Conservation (phyloP, 192 early-diverging fungal genomes). For the Coemansia sp. region DNA sequence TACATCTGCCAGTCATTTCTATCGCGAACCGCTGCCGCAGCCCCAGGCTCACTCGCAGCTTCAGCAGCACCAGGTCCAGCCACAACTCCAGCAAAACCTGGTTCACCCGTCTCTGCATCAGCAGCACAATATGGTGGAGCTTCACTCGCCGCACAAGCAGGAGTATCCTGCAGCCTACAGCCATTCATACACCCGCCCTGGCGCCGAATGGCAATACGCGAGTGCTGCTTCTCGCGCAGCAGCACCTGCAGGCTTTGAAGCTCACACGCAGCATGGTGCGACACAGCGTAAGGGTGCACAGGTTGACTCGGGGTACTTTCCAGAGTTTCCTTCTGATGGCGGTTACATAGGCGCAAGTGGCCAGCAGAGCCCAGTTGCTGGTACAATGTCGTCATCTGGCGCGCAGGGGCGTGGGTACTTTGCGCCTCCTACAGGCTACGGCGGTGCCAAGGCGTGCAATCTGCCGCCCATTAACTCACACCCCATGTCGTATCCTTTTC, state of each 20-base stretch:
- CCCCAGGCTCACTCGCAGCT: slow-evolving; percentile 8
- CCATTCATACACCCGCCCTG: slow-evolving; percentile 3
- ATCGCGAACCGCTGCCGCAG: slow-evolving; percentile 22
- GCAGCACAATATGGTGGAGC: slow-evolving; percentile 7
- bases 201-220: slow-evolving; percentile 25
- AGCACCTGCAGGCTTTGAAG: too few relatives aligned
- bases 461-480: slow-evolving; percentile 30
- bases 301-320: slow-evolving; percentile 47
- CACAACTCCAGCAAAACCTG: slow-evolving; percentile 3
- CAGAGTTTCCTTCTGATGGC: slow-evolving; percentile 18
- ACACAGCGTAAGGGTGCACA: slow-evolving; percentile 5
- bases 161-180: slow-evolving; percentile 6
- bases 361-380: slow-evolving; percentile 8
- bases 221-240: neutral
- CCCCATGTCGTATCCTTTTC: neutral
- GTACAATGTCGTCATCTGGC: neutral
- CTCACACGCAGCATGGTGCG: too few relatives aligned
- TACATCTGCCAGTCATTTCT: slow-evolving; percentile 17
- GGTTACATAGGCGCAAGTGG: neutral
- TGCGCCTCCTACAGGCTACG: slow-evolving; percentile 14
- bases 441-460: slow-evolving; percentile 31
- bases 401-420: slow-evolving; percentile 13
- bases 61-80: too few relatives aligned
- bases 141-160: slow-evolving; percentile 8
- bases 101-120: slow-evolving; percentile 6